Conservation (phyloP, 768 basidiomycete genomes). For the Naganishia kalamii region DNA sequence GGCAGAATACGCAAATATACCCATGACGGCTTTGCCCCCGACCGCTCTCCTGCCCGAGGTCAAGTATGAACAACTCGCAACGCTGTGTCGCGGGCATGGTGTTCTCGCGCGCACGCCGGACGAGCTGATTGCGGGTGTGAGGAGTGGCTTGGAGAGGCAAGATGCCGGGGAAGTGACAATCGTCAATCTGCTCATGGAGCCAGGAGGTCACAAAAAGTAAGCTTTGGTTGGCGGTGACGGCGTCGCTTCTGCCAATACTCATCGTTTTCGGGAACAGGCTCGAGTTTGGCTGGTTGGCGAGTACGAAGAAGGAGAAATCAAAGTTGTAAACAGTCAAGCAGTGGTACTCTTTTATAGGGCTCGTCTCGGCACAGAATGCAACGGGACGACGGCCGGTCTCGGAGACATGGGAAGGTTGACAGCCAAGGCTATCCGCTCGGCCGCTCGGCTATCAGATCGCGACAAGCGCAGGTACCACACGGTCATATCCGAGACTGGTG, state of each 20-base stretch:
- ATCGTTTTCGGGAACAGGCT: constrained; percentile 9
- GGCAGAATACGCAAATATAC: constrained; percentile 10
- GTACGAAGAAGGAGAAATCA: constrained; percentile 26
- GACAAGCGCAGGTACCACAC: no score
- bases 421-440: no score
- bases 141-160: constrained; percentile 15
- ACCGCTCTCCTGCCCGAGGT: constrained; percentile 30
- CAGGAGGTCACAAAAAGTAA: constrained; percentile 25
- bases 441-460: no score
- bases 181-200: constrained; percentile 30
- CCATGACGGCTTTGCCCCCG: constrained; percentile 25
- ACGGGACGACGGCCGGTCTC: no score
- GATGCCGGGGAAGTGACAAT: constrained; percentile 18
- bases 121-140: constrained; percentile 25
- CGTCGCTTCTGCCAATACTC: neutral
- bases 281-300: constrained; percentile 28
- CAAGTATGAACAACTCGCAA: constrained; percentile 26
- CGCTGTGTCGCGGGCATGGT: constrained; percentile 25
- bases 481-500: no score
- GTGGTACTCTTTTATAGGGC: no score
- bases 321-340: constrained; percentile 23
- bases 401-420: no score
- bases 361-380: no score
- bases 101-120: constrained; percentile 23
- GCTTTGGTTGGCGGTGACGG: neutral